A percentile compares a stretch with the other conserved stretches of the same genome.
Evolutionary conservation across 768 basidiomycete species (phyloP).

Genomic region (Russula earlei): DNA sequence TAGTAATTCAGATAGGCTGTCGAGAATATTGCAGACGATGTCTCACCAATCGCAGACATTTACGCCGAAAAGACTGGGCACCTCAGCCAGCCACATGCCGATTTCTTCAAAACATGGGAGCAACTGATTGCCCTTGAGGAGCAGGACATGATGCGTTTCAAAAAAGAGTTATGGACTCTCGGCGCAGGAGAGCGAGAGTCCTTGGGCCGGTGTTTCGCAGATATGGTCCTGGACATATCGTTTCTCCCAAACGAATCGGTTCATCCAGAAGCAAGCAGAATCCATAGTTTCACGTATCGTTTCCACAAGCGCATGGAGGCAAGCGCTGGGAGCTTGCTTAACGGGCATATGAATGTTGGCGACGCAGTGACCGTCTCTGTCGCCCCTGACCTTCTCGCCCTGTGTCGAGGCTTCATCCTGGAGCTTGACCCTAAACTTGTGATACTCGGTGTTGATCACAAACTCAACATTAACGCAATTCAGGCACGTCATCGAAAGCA

Average conservation of each 20-base stretch:
- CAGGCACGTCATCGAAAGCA: constrained; percentile 28
- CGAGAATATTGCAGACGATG: constrained; percentile 47
- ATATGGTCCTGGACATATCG: constrained; percentile 58
- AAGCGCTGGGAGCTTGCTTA: constrained; percentile 41
- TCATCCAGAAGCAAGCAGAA: constrained; percentile 36
- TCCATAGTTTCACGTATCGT: constrained; percentile 72
- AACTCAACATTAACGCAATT: constrained; percentile 45
- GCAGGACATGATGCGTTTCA: constrained; percentile 72
- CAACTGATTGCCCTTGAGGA: constrained; percentile 77
- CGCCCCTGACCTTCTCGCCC: constrained; percentile 75
- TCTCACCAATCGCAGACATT: constrained; percentile 51
- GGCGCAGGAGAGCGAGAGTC: constrained; percentile 68
- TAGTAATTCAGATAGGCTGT: constrained; percentile 43
- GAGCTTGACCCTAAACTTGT: constrained; percentile 56
- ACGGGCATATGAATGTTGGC: constrained; percentile 66
- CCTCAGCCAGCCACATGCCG: constrained; percentile 51
- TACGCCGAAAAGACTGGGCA: constrained; percentile 78
- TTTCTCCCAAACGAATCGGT: constrained; percentile 25
- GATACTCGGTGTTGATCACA: constrained; percentile 76
- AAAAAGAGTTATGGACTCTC: constrained; percentile 92
- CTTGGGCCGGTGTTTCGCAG: constrained; percentile 74
- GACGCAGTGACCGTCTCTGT: constrained; percentile 85
- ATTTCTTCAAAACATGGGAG: constrained; percentile 92
- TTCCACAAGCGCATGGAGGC: constrained; percentile 34
- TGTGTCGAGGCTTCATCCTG: constrained; percentile 76